Base-by-base conservation (phyloP, 352 stramenopile species). In the Pythium chondricola region DNA sequence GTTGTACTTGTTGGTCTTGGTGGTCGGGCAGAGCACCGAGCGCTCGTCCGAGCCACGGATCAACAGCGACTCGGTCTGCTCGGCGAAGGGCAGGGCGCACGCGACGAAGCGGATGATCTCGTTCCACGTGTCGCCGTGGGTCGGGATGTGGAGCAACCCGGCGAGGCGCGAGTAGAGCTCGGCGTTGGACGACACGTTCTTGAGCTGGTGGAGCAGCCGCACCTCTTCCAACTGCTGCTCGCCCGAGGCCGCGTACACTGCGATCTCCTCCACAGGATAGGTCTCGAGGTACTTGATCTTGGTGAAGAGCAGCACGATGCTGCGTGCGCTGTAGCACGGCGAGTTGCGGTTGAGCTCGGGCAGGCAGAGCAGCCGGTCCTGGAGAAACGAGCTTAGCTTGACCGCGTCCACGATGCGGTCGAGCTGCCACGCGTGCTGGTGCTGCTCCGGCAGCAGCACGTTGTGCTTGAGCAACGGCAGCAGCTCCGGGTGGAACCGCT, bases 1-100 rank as follows among this genome's bases (percentile, higher is more conserved):
- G 54, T 91, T 77, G 51, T 95, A 95, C 44, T 88, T 95, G 71
- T 95, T 95, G n/a, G 78, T 88, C 59, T 91, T 87, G 32, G 67
- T 65, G 3, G 53, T 51, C n/a, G 78, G 62, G 50, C 74, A 87
- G 6, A 95, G 43, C 26, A 85, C 52, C 21, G 84, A 89, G 21
- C 85, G 79, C 49, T 95, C 85, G 55, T 95, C 85, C 39, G 83
- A 94, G 22, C 85, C 85, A 22, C 77, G 80, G 21, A 89, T 65
- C 27, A 95, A 58, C 27, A 94, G 56, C 36, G 80, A 83, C 68
- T 93, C 83, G 35, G 83, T 93, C 49, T 85, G 82, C 51, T 93
- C 78, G 8, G 81, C 81, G 36, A 93, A 93, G 14, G 78, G 81
- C 51, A 89, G 57, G 25, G 81, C 81, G 32, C 74, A 77, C 17